Evolutionary conservation across 2,329 filamentous ascomycete species (phyloP), one percentile per base, ranked within the genome.

Genomic region (Verruconis gallopava): DNA sequence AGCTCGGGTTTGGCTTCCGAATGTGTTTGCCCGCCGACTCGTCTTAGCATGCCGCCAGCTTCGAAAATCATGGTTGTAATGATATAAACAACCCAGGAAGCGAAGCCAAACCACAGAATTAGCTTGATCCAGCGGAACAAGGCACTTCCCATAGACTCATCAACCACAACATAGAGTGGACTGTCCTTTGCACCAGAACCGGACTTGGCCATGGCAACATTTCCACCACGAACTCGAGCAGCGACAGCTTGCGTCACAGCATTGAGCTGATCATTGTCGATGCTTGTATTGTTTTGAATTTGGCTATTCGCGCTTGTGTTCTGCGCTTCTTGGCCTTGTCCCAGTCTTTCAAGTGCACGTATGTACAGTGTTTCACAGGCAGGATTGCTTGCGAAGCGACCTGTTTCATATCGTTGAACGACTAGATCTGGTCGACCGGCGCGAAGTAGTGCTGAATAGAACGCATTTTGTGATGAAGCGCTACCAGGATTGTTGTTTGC

Each of bases 61-160:
- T 98, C 91, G 40, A 89, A 61, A 52, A 45, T 5, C n/a, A 96
- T 75, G 1, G 84, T 85, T 46, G 95, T 72, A 34, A 86, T 59
- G 9, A 93, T 77, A 50, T 95, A 66, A 46, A 77, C 78, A 44
- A 93, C 69, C 55, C 95, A 98, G 21, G 75, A 77, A 52, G 85
- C 68, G 41, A 95, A 71, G 44, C 72, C 75, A 51, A 94, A 94
- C 56, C 77, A 79, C 35, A 85, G 62, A 40, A 93, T 52, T 58
- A 94, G 94, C 59, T 85, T 93, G 61, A 89, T 67, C 88, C 86
- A 95, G 57, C 85, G 84, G 64, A 95, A 94, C 46, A 95, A 71
- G 21, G 74, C 72, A 48, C 75, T 78, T 43, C 83, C 78, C 40
- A 83, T 71, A 13, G 85, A 85, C 60, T 98, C 91, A 53, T 96